Percentiles rank a stretch among this genome's conserved stretches.
These are phyloP conservation scores for Dictyostelium firmibasis DNA, from an alignment of 78 protist species.

Conservation along the genomic window DNA sequence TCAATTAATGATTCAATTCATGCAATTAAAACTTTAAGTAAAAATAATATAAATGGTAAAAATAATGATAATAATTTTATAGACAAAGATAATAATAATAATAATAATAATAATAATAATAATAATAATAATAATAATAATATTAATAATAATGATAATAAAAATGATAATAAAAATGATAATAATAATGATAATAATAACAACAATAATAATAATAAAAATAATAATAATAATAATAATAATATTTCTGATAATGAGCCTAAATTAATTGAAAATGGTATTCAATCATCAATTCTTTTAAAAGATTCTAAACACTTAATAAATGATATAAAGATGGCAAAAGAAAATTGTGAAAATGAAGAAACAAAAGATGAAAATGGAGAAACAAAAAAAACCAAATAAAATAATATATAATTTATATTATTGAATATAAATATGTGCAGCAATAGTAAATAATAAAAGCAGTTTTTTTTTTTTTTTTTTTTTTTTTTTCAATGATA, in stretches of 20 bases:
- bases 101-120: neutral
- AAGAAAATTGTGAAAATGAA: slow-evolving; percentile 5
- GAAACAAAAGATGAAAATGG: neutral
- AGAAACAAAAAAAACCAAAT: neutral
- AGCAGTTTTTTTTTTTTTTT: neutral
- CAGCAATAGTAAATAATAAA: neutral
- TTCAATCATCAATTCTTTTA: neutral
- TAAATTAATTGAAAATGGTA: neutral
- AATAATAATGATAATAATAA: neutral
- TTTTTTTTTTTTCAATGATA: slow-evolving; percentile 5
- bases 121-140: neutral
- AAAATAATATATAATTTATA: neutral
- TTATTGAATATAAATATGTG: neutral
- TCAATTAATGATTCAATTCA: neutral
- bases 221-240: neutral
- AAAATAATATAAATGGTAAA: neutral
- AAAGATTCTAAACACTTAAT: neutral
- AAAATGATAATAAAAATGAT: neutral
- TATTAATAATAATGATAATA: neutral
- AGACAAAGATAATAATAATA: neutral
- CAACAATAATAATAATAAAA: neutral
- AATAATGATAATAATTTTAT: neutral
- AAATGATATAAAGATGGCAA: neutral
- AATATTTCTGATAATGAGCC: neutral
- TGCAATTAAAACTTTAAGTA: neutral